Percentiles rank a stretch among this genome's conserved stretches.
Evolutionary conservation across 257 asterid species (phyloP).

Genomic region (Solanum chiquidenum): DNA sequence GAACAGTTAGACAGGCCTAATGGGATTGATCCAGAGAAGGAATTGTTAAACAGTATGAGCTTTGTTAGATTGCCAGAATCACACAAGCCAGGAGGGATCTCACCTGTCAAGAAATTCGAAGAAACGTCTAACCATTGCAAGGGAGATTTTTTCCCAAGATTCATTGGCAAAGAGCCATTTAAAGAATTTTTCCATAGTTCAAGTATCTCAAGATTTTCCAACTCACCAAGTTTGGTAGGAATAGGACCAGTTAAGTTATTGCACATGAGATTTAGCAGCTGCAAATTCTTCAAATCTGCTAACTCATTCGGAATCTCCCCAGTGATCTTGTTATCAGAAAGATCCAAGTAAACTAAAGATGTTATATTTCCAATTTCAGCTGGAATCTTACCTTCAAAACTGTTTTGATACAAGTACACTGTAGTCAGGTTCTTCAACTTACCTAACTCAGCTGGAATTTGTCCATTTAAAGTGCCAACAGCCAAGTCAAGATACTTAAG

Average conservation of each 20-base stretch:
- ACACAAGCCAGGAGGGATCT: slow-evolving; percentile 55
- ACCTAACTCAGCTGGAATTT: slow-evolving; percentile 53
- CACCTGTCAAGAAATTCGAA: slow-evolving; percentile 49
- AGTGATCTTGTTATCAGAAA: slow-evolving; percentile 43
- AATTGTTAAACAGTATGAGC: slow-evolving; percentile 70
- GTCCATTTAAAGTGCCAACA: slow-evolving; percentile 49
- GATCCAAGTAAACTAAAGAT: slow-evolving; percentile 45
- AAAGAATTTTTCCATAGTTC: slow-evolving; percentile 59
- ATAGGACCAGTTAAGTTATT: slow-evolving; percentile 43
- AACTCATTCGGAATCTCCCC: slow-evolving; percentile 59
- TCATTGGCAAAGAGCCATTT: slow-evolving; percentile 44
- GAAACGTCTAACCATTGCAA: slow-evolving; percentile 69
- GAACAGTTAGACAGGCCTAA: slow-evolving; percentile 48
- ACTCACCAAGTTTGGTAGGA: slow-evolving; percentile 38
- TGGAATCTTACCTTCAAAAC: slow-evolving; percentile 50
- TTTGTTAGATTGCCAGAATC: slow-evolving; percentile 51
- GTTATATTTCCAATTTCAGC: slow-evolving; percentile 43
- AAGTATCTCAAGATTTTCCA: slow-evolving; percentile 45
- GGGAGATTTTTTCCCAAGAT: slow-evolving; percentile 48
- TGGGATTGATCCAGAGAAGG: slow-evolving; percentile 62
- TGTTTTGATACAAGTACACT: slow-evolving; percentile 50
- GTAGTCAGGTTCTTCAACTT: slow-evolving; percentile 41
- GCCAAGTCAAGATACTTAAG: slow-evolving; percentile 66
- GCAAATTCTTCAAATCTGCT: slow-evolving; percentile 36
- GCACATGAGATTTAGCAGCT: slow-evolving; percentile 70